Evolutionary conservation across 306 rosid species (phyloP), one percentile per base, ranked within the genome.

Genomic region (Oxytropis ochrocephala): DNA sequence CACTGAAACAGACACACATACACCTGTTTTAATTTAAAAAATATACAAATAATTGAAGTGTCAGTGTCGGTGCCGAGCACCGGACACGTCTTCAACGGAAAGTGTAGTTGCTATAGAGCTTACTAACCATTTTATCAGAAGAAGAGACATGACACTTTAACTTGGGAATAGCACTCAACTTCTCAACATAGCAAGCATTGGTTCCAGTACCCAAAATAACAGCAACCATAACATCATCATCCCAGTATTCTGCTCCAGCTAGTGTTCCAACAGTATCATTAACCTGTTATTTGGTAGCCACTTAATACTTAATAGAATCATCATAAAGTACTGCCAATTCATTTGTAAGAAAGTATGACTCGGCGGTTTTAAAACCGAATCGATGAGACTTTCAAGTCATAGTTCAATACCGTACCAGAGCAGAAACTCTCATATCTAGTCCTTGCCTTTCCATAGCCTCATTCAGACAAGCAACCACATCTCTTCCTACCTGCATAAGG

Each of bases 171-270:
- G 84, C 83, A 76, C 80, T 77, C 10, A 58, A 78, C 58, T 83
- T 84, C 64, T 93, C 98, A 10, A 90, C 85, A 53, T 93, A 93
- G 78, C 98, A 90, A 70, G 98, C 98, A 51, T 90, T 93, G 54
- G 97, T 93, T 83, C 98, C 98, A 0, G 98, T 93, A 18, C 98
- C 98, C 84, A 93, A 84, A 85, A 93, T 90, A 41, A 88, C 91
- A 57, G 98, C 98, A 75, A 85, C 94, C 82, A 78, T 67, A 33
- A 88, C 97, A 79, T 93, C 96, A 49, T 85, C 78, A 30, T 93
- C 98, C 78, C 85, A 93, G 66, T 90, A 93, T 78, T 86, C 81
- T 46, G 98, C 98, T 79, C 97, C 98, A 2, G 98, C 97, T 77
- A 93, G 81, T 32, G 98, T 93, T 65, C 84, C 98, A 56, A 90